Base-by-base conservation (phyloP, 306 rosid genomes). In the Vicia faba region DNA sequence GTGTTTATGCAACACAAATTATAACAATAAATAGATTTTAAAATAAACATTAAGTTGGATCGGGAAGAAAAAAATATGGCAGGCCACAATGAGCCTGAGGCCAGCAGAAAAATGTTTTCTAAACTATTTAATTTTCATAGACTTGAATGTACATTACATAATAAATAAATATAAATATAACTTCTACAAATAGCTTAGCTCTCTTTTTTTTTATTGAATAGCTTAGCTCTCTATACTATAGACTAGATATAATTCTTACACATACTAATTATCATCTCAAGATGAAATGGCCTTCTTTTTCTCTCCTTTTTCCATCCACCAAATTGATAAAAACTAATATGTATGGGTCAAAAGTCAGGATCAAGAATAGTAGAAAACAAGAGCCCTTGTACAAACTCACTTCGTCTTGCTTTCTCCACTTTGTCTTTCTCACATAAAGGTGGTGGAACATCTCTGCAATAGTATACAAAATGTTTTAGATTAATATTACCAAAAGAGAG, bases 301-400 rank as follows among this genome's bases (percentile, higher is more conserved):
- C 29, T 51, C 31, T 20, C 26, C 28, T 1, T 50, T 50, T 50
- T 50, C 20, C 28, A 3, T 3, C 28, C 58, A 51, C 20, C 8
- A 9, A 44, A 61, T 71, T 54, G 73, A 76, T 61, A 40, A 43
- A 61, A 15, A 48, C 25, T 51, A 35, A 26, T 70, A 63, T 55
- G 62, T 69, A 68, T 14, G 51, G 39, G 66, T 81, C 80, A 88
- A 74, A 83, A 81, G 66, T 73, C 69, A 45, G 83, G 61, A 40
- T 79, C 89, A 64, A 89, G 61, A 60, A 87, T 69, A 51, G 83
- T 70, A 8, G 91, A 87, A 71, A 81, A 0, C 62, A 87, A 64
- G 49, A 89, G 80, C 55, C 80, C 96, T 68, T 57, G 86, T 43
- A 83, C 85, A 75, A 83, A 89, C 43, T 82, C 76, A 61, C 86